Base-by-base conservation (phyloP, 768 basidiomycete genomes). In the Panaeolus papilionaceus region DNA sequence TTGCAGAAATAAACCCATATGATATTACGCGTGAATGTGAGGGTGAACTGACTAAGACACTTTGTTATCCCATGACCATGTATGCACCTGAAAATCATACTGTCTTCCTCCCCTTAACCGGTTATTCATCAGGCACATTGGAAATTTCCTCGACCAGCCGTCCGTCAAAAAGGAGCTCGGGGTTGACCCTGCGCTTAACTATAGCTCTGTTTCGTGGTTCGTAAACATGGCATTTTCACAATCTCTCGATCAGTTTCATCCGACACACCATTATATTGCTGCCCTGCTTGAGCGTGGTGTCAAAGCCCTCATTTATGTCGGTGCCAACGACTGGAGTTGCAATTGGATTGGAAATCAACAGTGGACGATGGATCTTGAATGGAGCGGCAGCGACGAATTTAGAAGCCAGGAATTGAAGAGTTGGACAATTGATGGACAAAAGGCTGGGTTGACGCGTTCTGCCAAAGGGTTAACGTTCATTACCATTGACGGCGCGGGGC, bases 321-420 rank as follows among this genome's bases (percentile, higher is more conserved):
- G 91, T 7, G 83, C 82, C 38, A 88, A 90, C 67, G 91, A 92
- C 70, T 92, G 88, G 88, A 88, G 88, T 64, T 93, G 92, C 76
- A 92, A 92, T 74, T 90, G 88, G 84, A 78, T 92, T 33, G 90
- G 89, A 5, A 94, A 94, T 74, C 86, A 89, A 71, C 80, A 84
- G 37, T 94, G 92, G 92, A 87, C 88, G 7, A 77, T 89, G 62
- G 78, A 79, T 37, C 80, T 95, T 68, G 87, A 91, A 65, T 95
- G 94, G 94, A 86, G 84, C 58, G 92, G 92, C 2, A 78, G 84
- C 62, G 71, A 71, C 68, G 84, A 71, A 79, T 82, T 72, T 87
- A 75, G 10, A 62, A 75, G 6, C 67, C 70, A 70, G 79, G 78
- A 80, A 18, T 76, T 89, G 75, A 78, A 83, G 64, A 85, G 87